Percentiles rank a stretch among this genome's conserved stretches.
phyloP scores from a whole-genome alignment of 441 rosid species.

The Breynia disticha region DNA sequence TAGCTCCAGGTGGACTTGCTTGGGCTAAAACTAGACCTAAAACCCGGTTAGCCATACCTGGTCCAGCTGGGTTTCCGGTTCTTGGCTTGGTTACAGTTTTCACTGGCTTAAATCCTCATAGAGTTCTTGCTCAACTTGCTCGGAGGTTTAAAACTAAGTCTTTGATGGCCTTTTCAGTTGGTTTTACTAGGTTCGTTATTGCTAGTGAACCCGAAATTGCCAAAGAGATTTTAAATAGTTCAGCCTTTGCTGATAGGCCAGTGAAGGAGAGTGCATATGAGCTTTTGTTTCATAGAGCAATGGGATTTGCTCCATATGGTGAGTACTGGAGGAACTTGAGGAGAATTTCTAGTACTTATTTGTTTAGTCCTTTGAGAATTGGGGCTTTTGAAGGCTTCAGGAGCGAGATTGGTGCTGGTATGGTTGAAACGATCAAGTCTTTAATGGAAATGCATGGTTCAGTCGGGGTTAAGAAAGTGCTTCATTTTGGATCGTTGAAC shows the following conservation, averaged over 20 bases:
- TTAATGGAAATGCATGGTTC: slow-evolving; percentile 23
- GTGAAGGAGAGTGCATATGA: slow-evolving; percentile 54
- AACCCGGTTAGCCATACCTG: slow-evolving; percentile 25
- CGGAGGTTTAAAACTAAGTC: slow-evolving; percentile 19
- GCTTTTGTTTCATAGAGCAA: slow-evolving; percentile 54
- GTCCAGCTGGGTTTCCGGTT: slow-evolving; percentile 44
- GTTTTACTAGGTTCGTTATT: slow-evolving; percentile 37
- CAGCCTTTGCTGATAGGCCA: slow-evolving; percentile 52
- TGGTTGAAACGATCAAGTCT: slow-evolving; percentile 17
- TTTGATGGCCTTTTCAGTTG: slow-evolving; percentile 56
- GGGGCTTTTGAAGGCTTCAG: slow-evolving; percentile 18
- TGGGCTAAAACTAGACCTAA: not conserved
- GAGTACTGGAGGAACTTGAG: slow-evolving; percentile 53
- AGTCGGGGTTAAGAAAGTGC: slow-evolving; percentile 28
- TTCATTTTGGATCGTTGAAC: slow-evolving; percentile 39
- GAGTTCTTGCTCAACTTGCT: slow-evolving; percentile 41
- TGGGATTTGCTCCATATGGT: slow-evolving; percentile 63
- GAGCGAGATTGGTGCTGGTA: slow-evolving; percentile 25
- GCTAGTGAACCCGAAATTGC: slow-evolving; percentile 48
- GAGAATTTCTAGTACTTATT: slow-evolving; percentile 42
- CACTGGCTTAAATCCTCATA: slow-evolving; percentile 38
- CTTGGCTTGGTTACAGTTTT: slow-evolving; percentile 34
- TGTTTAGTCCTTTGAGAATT: slow-evolving; percentile 42
- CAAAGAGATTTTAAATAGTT: slow-evolving; percentile 39
- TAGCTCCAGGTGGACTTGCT: not conserved